Evolutionary conservation across 148 eudicot genomes (phyloP), one percentile per base, ranked within the genome.

Genomic region (Camellia japonica): DNA sequence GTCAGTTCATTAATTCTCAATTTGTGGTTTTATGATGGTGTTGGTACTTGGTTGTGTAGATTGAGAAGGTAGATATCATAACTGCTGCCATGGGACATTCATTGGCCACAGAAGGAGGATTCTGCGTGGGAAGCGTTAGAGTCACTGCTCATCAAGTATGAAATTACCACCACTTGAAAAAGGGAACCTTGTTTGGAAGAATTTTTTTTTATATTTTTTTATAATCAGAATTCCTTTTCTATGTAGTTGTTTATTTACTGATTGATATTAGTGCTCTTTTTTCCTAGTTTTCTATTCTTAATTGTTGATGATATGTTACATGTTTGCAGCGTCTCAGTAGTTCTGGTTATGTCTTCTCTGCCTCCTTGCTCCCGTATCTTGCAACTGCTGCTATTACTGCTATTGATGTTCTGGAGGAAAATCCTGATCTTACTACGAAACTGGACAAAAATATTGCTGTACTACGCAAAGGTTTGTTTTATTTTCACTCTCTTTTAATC

Each of bases 11-110:
- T 74, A 15, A 18, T 52, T 62, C 49, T 16, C 71, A 55, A n/a
- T 44, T 58, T 84, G 68, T 66, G 41, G 58, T 59, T 82, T 79
- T 49, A 80, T 75, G 66, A n/a, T 67, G 76, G 15, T 68, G 47
- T 69, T 79, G 19, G 23, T 78, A 30, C 38, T 30, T 30, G 38
- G 38, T 30, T 52, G 51, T 85, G 81, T 86, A 93, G 99, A 76
- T 90, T 85, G 98, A 92, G 71, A 95, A 95, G 86, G 84, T 95
- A 56, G 99, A 95, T 81, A 93, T 95, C 51, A 84, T 95, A 77
- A 92, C 97, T 79, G 98, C 99, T 87, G 94, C 97, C n/a, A 95
- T 93, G 99, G 99, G 99, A 63, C 91, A 93, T 84, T 92, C 99
- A 47, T 89, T 95, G 80, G 98, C 98, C 78, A 82, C 99, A 23